Conservation (phyloP, 441 rosid genomes). For the Isatis lusitanica region DNA sequence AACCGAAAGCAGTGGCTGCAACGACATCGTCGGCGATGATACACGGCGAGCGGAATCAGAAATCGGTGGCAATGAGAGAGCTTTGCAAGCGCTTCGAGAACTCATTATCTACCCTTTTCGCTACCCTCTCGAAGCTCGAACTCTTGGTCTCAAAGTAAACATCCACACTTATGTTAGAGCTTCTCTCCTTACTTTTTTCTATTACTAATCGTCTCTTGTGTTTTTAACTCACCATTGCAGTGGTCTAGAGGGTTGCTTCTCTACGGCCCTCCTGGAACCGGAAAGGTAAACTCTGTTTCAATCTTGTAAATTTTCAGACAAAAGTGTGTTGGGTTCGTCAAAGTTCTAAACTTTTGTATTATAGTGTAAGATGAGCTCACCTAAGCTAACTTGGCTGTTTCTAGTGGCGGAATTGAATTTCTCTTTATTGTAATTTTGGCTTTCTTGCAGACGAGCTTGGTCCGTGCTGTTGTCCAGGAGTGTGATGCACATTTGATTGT, state of each 20-base stretch:
- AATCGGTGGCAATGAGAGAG: slow-evolving; percentile 70
- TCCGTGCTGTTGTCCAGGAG: slow-evolving; percentile 85
- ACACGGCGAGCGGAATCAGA: slow-evolving; percentile 73
- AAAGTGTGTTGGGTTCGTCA: not conserved
- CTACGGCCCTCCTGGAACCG: slow-evolving; percentile 83
- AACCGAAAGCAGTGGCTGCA: slow-evolving; percentile 14
- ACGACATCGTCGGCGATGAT: slow-evolving; percentile 27
- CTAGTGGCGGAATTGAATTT: not conserved
- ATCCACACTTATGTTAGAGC: not conserved
- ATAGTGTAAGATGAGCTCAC: not conserved
- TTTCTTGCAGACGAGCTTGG: slow-evolving; percentile 80
- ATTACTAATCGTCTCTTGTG: not conserved
- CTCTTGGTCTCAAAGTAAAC: slow-evolving; percentile 75
- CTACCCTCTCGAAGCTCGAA: slow-evolving; percentile 66
- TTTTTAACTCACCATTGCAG: slow-evolving; percentile 39
- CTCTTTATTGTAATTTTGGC: not conserved
- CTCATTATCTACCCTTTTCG: slow-evolving; percentile 70
- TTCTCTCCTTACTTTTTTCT: not conserved
- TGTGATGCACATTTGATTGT: slow-evolving; percentile 73
- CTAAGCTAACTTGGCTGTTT: not conserved
- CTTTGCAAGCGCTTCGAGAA: slow-evolving; percentile 79
- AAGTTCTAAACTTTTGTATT: not conserved
- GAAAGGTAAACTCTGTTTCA: slow-evolving; percentile 44
- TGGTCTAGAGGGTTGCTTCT: slow-evolving; percentile 46
- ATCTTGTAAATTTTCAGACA: not conserved